Conservation (phyloP, 2,329 filamentous ascomycete genomes). For the Penicillium vulpinum region DNA sequence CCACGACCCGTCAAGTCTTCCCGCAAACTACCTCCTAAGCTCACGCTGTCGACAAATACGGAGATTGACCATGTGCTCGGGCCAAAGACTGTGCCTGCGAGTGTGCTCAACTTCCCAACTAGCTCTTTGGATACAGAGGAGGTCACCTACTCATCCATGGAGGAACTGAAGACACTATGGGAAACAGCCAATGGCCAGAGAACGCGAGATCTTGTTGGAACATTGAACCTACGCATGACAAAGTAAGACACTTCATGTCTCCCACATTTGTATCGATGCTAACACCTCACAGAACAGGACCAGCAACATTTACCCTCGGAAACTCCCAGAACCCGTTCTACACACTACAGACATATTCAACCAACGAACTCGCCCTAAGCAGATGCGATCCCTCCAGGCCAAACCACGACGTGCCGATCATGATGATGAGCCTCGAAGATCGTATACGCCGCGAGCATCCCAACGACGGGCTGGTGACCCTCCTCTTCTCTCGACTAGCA, state of each 20-base stretch:
- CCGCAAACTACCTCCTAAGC: constrained; percentile 27
- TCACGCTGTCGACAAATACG: constrained; percentile 34
- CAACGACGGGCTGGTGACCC: constrained; percentile 46
- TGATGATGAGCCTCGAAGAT: constrained; percentile 45
- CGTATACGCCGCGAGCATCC: constrained; percentile 39
- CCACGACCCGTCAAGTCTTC: constrained; percentile 14
- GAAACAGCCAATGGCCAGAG: constrained; percentile 49
- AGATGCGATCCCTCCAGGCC: constrained; percentile 44
- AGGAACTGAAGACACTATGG: constrained; percentile 46
- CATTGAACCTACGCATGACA: constrained; percentile 44
- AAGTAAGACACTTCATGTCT: constrained; percentile 35
- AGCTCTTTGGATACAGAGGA: constrained; percentile 37
- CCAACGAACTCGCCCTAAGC: constrained; percentile 44
- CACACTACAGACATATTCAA: constrained; percentile 44
- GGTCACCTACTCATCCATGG: constrained; percentile 39
- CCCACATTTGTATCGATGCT: constrained; percentile 9
- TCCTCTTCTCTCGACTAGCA: constrained; percentile 51
- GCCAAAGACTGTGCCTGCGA: constrained; percentile 46
- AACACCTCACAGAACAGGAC: constrained; percentile 31
- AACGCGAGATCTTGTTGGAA: constrained; percentile 31
- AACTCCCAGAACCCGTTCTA: constrained; percentile 46
- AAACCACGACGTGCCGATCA: constrained; percentile 45
- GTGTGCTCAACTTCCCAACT: constrained; percentile 43
- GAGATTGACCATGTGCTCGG: constrained; percentile 40
- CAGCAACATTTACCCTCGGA: constrained; percentile 47